These are phyloP conservation scores for Austroboletus festivus DNA, from an alignment of 768 basidiomycete species.

Conservation along the genomic window DNA sequence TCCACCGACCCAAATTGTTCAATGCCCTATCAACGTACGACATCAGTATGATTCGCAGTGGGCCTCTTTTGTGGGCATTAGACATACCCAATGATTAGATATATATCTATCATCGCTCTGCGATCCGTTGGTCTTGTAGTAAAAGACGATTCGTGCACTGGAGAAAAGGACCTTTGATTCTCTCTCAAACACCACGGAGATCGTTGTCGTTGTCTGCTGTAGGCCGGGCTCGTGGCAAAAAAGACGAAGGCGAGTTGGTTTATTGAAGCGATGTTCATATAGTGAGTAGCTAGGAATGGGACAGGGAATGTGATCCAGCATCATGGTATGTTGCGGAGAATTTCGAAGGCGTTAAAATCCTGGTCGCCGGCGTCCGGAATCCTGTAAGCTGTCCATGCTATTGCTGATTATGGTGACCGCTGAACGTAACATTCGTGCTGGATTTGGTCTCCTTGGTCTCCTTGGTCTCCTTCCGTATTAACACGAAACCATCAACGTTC, in stretches of 20 bases:
- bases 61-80: background rate
- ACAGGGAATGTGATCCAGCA: too few relatives aligned
- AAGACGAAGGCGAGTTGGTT: slow-evolving; percentile 18
- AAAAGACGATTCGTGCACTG: slow-evolving; percentile 18
- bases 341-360: too few relatives aligned
- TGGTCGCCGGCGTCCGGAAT: too few relatives aligned
- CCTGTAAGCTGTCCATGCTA: too few relatives aligned
- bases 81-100: slow-evolving; percentile 22
- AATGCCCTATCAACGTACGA: slow-evolving; percentile 13
- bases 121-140: slow-evolving; percentile 5
- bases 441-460: too few relatives aligned
- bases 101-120: slow-evolving; percentile 7
- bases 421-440: too few relatives aligned
- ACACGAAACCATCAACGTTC: too few relatives aligned
- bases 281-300: slow-evolving; percentile 11
- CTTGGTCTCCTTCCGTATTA: too few relatives aligned
- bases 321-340: too few relatives aligned
- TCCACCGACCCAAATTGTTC: slow-evolving; percentile 11
- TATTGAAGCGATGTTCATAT: slow-evolving; percentile 23
- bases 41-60: background rate
- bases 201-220: slow-evolving; percentile 24
- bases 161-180: slow-evolving; percentile 22
- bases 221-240: too few relatives aligned
- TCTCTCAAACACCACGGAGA: slow-evolving; percentile 21
- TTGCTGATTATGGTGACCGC: too few relatives aligned